Evolutionary conservation across 1,284 basidiomycete species (phyloP).

Genomic region (Leccinum pachyderme): DNA sequence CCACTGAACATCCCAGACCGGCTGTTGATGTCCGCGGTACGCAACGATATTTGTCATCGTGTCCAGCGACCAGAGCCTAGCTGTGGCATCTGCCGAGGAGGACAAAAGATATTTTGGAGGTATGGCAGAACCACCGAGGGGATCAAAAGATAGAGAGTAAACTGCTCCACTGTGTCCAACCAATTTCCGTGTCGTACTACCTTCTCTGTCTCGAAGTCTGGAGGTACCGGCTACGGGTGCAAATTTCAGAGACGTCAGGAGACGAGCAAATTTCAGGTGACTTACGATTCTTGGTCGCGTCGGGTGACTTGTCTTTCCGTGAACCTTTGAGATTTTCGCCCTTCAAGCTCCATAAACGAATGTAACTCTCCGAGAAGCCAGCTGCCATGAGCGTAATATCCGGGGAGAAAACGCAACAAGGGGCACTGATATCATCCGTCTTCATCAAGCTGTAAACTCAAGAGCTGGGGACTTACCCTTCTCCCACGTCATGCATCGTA

Average conservation of each 20-base stretch:
- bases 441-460: constrained; percentile 10
- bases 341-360: constrained; percentile 93
- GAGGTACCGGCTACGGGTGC: constrained; percentile 50
- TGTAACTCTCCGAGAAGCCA: constrained; percentile 95
- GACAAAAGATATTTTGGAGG: constrained; percentile 89
- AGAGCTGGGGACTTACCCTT: constrained; percentile 60
- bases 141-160: constrained; percentile 93
- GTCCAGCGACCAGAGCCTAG: constrained; percentile 94
- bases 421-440: constrained; percentile 53
- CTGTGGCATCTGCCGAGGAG: constrained; percentile 90
- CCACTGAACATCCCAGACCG: constrained; percentile 99
- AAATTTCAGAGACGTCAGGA: constrained; percentile 2
- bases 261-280: not conserved
- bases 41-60: constrained; percentile 92
- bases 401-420: constrained; percentile 86
- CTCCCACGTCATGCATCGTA: constrained; percentile 87
- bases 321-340: constrained; percentile 84
- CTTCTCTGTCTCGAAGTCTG: constrained; percentile 76
- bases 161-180: constrained; percentile 97
- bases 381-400: constrained; percentile 95
- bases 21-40: constrained; percentile 95
- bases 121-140: constrained; percentile 80
- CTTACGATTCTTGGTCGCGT: constrained; percentile 69
- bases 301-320: constrained; percentile 72
- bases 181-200: constrained; percentile 83